Evolutionary conservation across 176 grass and related monocot genomes (phyloP).

Genomic region (Urochloa ruziziensis): DNA sequence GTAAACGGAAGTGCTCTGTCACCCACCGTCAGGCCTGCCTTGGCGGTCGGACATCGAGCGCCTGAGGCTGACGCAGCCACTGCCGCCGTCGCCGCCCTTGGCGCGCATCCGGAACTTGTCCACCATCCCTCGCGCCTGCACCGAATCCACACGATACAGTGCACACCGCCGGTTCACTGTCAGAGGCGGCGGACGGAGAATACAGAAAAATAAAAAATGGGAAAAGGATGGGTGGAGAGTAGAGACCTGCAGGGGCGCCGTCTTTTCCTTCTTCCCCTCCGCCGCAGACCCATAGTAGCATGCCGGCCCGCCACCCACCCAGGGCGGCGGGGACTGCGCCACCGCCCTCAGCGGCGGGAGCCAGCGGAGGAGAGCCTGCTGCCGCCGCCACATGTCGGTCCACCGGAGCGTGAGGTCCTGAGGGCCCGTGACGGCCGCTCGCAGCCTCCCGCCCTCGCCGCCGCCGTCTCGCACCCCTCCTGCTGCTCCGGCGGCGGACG

Average conservation of each 20-base stretch:
- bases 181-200: background rate
- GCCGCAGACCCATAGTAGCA: background rate
- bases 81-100: constrained; percentile 8
- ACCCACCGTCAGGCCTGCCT: background rate
- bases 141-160: background rate
- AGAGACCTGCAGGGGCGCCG: background rate
- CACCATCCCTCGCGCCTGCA: constrained; percentile 15
- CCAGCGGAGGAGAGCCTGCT: background rate
- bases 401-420: background rate
- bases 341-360: background rate
- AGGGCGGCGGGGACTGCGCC: background rate
- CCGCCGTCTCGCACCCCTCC: background rate
- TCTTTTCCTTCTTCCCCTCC: background rate
- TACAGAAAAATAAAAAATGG: background rate
- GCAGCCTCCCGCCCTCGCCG: background rate
- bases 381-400: background rate
- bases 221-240: background rate
- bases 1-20: background rate
- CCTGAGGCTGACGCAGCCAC: constrained; percentile 1
- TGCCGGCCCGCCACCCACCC: background rate
- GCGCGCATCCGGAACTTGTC: constrained; percentile 18
- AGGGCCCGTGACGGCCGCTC: too few species aligned
- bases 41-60: background rate
- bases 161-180: background rate
- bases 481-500: background rate